Evolutionary conservation across 2,329 filamentous ascomycete genomes (phyloP).

Genomic region (Aspergillus tubingensis): DNA sequence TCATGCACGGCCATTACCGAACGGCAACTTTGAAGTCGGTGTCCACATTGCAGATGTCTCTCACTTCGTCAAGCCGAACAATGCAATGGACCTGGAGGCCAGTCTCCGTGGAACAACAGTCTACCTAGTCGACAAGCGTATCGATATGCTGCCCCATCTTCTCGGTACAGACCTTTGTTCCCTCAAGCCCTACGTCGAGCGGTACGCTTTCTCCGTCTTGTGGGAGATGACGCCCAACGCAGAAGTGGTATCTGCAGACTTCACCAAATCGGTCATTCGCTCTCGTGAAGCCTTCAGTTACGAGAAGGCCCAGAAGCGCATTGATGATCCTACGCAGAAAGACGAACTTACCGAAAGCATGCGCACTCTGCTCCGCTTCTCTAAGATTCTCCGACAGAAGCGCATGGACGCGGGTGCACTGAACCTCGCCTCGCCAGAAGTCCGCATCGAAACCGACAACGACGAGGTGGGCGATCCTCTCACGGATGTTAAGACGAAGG

Average conservation of each 20-base stretch:
- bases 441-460: conserved; percentile 91
- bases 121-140: conserved; percentile 97
- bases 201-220: conserved; percentile 78
- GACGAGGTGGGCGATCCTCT: conserved; percentile 95
- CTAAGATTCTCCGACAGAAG: conserved; percentile 90
- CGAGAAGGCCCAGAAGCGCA: conserved; percentile 89
- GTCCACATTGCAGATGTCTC: conserved; percentile 99
- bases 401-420: conserved; percentile 94
- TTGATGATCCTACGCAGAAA: conserved; percentile 83
- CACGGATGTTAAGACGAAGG: conserved; percentile 87
- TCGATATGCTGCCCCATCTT: conserved; percentile 97
- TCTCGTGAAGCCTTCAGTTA: conserved; percentile 97
- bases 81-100: conserved; percentile 94
- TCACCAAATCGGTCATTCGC: conserved; percentile 97
- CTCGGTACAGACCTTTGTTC: conserved; percentile 96
- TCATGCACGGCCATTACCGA: conserved; percentile 79
- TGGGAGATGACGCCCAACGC: conserved; percentile 89
- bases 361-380: conserved; percentile 80
- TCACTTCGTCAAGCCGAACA: conserved; percentile 95
- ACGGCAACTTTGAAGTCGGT: conserved; percentile 93
- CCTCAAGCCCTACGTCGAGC: conserved; percentile 95
- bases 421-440: conserved; percentile 95
- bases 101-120: conserved; percentile 94
- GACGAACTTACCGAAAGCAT: conserved; percentile 91
- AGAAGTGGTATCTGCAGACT: conserved; percentile 79